phyloP scores from a whole-genome alignment of 2,329 filamentous ascomycete species.

The Botrytis squamosa region DNA sequence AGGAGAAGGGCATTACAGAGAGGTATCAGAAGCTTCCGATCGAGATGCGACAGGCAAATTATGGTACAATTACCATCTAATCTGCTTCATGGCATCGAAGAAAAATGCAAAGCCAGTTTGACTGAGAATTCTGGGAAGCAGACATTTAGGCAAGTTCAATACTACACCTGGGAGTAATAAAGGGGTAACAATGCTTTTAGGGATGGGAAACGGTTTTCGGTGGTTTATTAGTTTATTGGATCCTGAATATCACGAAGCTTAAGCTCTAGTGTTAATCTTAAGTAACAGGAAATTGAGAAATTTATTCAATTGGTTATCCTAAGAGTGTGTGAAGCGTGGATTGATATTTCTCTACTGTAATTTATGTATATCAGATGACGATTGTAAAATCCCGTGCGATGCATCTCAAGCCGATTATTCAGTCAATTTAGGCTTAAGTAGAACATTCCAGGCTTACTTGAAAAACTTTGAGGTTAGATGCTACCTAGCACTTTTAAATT shows the following conservation, averaged over 20 bases:
- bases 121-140: not conserved
- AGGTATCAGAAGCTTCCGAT: rapidly evolving
- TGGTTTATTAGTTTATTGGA: not conserved
- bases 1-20: not conserved
- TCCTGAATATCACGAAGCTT: not conserved
- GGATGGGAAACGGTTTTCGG: not conserved
- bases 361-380: not conserved
- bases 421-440: not conserved
- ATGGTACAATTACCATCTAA: not conserved
- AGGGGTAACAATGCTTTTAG: not conserved
- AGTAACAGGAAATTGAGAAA: not conserved
- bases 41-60: not conserved
- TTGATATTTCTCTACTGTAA: not conserved
- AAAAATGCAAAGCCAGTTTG: not conserved
- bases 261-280: not conserved
- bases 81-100: not conserved
- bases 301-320: not conserved
- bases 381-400: not conserved
- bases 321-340: not conserved
- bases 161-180: not conserved
- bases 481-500: no score
- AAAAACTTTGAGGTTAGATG: not conserved
- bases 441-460: not conserved
- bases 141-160: not conserved
- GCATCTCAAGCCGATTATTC: not conserved